phyloP scores from a whole-genome alignment of 2,329 filamentous ascomycete species.

The Fusarium equiseti region DNA sequence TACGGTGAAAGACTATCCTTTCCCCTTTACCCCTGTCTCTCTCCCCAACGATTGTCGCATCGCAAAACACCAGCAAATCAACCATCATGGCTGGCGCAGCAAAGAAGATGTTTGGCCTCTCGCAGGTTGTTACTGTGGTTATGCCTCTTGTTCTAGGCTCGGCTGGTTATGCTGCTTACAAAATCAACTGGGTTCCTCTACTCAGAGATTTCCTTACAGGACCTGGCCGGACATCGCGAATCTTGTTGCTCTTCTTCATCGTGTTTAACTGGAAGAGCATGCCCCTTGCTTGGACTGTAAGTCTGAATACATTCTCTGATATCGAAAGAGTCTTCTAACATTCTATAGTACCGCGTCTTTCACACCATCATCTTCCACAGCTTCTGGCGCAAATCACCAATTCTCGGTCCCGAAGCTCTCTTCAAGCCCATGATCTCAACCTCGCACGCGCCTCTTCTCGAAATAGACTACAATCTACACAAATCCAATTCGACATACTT shows the following conservation, averaged over 20 bases:
- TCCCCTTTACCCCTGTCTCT: slow-evolving; percentile 1
- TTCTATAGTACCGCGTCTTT: slow-evolving; percentile 66
- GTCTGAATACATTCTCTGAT: slow-evolving; percentile 45
- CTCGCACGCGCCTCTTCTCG: slow-evolving; percentile 76
- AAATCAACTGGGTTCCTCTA: slow-evolving; percentile 57
- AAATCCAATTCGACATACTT: slow-evolving; percentile 91
- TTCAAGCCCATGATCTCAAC: slow-evolving; percentile 78
- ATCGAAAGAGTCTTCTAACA: not conserved
- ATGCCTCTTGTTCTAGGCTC: slow-evolving; percentile 58
- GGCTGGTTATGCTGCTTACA: slow-evolving; percentile 61
- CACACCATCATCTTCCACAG: slow-evolving; percentile 68
- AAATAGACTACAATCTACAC: slow-evolving; percentile 89
- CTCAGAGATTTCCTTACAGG: slow-evolving; percentile 63
- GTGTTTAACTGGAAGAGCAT: slow-evolving; percentile 79
- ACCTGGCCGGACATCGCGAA: slow-evolving; percentile 65
- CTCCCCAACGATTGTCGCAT: slow-evolving; percentile 9
- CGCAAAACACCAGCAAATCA: slow-evolving; percentile 17
- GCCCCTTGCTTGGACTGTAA: slow-evolving; percentile 81
- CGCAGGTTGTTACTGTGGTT: slow-evolving; percentile 55
- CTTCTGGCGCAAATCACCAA: slow-evolving; percentile 61
- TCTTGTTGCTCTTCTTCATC: slow-evolving; percentile 67
- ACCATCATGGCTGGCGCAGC: slow-evolving; percentile 51
- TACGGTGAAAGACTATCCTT: not conserved
- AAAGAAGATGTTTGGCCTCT: slow-evolving; percentile 51
- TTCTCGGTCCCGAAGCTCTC: slow-evolving; percentile 71